Evolutionary conservation across 768 basidiomycete genomes (phyloP), one percentile per base, ranked within the genome.

Genomic region (Phanerodontia chrysosporium): DNA sequence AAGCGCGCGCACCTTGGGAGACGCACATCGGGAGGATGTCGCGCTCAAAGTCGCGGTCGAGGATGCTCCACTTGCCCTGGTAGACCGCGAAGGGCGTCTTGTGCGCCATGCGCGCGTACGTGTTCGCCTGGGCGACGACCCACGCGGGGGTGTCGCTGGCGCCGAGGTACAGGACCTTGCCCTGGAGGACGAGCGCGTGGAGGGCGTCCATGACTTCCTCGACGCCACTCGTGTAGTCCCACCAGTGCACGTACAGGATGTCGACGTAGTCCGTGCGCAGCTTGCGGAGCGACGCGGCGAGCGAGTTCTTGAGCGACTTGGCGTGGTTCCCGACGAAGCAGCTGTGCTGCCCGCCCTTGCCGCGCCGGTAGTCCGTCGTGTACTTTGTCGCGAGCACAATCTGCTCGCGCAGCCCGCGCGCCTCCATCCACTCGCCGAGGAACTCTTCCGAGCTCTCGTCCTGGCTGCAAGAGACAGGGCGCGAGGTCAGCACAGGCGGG

Each of bases 231-330:
- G 74, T 66, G 61, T 72, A 82, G 64, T 83, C 82, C 81, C 81
- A 80, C 67, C 70, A 79, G 61, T 83, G 82, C 12, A 82, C 63
- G 57, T 84, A 83, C 29, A 83, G 65, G 49, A 84, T 75, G 61
- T 83, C 83, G 63, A 83, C 76, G 64, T 80, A 86, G 22, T 77
- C 73, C 0, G 83, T 85, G 46, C 81, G 70, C 28, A 87, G 73
- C 57, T 82, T 84, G 57, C 70, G 70, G 57, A 79, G 67, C 49
- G 69, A 71, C 5, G 64, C 68, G 14, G 67, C 65, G 10, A 74
- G 65, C 8, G 67, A 71, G 42, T 72, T 16, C 28, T 51, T 57
- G 49, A 75, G 49, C 5, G 60, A 66, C 59, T 77, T 76, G 57
- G 67, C 61, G 59, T 67, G 58, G 68, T 79, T 79, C 14, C 78